Percentiles rank a stretch among this genome's conserved stretches.
Conservation (phyloP, 2,329 filamentous ascomycete genomes). For the Leptographium radiaticola region DNA sequence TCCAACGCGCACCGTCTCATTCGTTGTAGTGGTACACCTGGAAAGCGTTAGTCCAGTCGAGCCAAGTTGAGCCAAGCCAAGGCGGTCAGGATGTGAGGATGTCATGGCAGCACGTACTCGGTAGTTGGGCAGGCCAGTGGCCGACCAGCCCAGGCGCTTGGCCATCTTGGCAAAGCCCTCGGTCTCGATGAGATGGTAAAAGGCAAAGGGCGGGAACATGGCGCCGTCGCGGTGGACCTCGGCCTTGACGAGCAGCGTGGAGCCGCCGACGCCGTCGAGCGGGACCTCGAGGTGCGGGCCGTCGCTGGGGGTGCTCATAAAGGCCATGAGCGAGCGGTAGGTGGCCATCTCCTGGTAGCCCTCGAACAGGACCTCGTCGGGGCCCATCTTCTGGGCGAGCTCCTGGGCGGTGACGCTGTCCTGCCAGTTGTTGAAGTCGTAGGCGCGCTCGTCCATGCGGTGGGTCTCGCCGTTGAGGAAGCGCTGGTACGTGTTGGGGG, state of each 20-base stretch:
- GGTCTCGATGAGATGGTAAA: slow-evolving; percentile 95
- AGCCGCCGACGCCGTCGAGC: slow-evolving; percentile 88
- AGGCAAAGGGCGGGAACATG: slow-evolving; percentile 95
- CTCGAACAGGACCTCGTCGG: slow-evolving; percentile 85
- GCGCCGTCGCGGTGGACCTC: slow-evolving; percentile 94
- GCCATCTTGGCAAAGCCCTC: slow-evolving; percentile 99
- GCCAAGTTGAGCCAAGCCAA: neutral
- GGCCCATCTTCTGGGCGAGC: slow-evolving; percentile 66
- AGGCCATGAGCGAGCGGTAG: slow-evolving; percentile 83
- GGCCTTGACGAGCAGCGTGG: slow-evolving; percentile 84
- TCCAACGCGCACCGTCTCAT: slow-evolving; percentile 24
- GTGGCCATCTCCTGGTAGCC: slow-evolving; percentile 90
- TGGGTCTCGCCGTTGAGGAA: slow-evolving; percentile 59
- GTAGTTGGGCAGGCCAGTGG: slow-evolving; percentile 89
- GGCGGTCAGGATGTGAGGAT: neutral
- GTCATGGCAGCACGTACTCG: slow-evolving; percentile 47
- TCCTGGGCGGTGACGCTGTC: slow-evolving; percentile 71
- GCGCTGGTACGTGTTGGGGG: slow-evolving; percentile 90
- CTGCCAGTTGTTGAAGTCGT: slow-evolving; percentile 97
- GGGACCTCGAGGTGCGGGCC: slow-evolving; percentile 52
- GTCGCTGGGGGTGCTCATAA: slow-evolving; percentile 49
- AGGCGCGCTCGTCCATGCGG: slow-evolving; percentile 63
- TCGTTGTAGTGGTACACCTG: slow-evolving; percentile 88
- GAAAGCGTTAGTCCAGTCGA: neutral
- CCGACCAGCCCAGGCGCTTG: slow-evolving; percentile 69